Evolutionary conservation across 2,329 filamentous ascomycete species (phyloP), one percentile per base, ranked within the genome.

Genomic region (Stemphylium lycopersici): DNA sequence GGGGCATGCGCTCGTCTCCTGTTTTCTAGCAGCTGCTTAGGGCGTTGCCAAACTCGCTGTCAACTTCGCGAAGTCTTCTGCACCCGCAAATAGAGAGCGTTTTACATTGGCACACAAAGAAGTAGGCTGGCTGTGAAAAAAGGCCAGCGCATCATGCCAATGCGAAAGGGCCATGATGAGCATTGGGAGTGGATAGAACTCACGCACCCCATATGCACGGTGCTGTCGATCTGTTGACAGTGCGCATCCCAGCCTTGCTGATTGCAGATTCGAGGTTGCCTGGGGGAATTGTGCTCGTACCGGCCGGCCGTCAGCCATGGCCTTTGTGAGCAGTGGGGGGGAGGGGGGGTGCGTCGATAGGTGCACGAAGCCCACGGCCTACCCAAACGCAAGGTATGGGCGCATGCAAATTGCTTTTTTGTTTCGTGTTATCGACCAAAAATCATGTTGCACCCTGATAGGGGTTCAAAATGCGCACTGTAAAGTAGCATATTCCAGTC

Each of bases 201-300:
- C 41, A 46, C 43, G 48, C 55, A 43, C 40, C 38, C 44, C n/a
- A 31, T 22, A 37, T 44, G 51, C 45, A 59, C 52, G 58, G 46
- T 65, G 61, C 53, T 63, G 68, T 51, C 62, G 56, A 62, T 58
- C 59, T 60, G 56, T 52, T 67, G 59, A 58, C 58, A 48, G 59
- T 66, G 66, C 66, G 60, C 56, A 43, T 51, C 58, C 67, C 68
- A 70, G 55, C 67, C 65, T 61, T 66, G 60, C 57, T 36, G 37
- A 54, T 51, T 42, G 58, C 52, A 50, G 55, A 67, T 65, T 68
- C 62, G 60, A 42, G 26, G 46, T 33, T 24, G 36, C 43, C 44
- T 26, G n/a, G 44, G 42, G 40, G 29, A 48, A 29, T 34, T 13
- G 29, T 48, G 26, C 42, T 22, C 31, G 32, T 44, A 22, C n/a